These are phyloP conservation scores for Tylopilus plumbeoviolaceoides DNA, from an alignment of 768 basidiomycete species.

Conservation along the genomic window DNA sequence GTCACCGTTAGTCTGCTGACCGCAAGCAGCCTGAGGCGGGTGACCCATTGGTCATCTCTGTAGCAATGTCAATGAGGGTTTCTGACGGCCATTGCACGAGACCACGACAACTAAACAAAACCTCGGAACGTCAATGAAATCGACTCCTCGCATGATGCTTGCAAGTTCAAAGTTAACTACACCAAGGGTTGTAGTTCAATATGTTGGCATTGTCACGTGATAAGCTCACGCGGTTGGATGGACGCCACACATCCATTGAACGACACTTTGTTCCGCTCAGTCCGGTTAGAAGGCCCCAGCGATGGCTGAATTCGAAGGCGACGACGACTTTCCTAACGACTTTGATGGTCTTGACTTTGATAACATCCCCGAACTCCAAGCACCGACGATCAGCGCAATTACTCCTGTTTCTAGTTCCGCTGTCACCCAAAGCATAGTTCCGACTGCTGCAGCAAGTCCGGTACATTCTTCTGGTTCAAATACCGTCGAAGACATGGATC, in stretches of 20 bases:
- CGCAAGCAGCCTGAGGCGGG: too few species aligned
- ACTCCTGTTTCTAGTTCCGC: neutral
- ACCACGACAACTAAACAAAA: neutral
- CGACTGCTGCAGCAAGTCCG: constrained; percentile 10
- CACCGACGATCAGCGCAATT: neutral
- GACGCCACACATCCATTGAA: neutral
- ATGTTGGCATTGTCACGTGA: constrained; percentile 4
- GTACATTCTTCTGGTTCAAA: constrained; percentile 3
- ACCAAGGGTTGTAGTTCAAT: too few species aligned
- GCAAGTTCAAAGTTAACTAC: too few species aligned
- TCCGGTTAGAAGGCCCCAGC: neutral
- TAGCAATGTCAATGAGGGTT: too few species aligned
- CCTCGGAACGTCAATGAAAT: neutral
- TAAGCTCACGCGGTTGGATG: neutral
- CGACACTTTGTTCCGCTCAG: neutral
- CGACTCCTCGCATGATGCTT: too few species aligned
- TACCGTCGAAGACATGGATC: constrained; percentile 20
- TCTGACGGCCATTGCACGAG: neutral
- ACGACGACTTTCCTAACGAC: constrained; percentile 58
- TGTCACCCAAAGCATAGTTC: neutral
- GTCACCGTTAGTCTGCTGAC: too few species aligned
- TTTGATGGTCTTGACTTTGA: constrained; percentile 49
- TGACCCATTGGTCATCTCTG: too few species aligned
- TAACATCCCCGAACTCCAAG: constrained; percentile 31
- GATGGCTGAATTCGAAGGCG: constrained; percentile 27